Percentiles rank a stretch among this genome's conserved stretches.
Evolutionary conservation across 495 filamentous ascomycete genomes (phyloP).

Genomic region (Barbatosphaeria neglecta): DNA sequence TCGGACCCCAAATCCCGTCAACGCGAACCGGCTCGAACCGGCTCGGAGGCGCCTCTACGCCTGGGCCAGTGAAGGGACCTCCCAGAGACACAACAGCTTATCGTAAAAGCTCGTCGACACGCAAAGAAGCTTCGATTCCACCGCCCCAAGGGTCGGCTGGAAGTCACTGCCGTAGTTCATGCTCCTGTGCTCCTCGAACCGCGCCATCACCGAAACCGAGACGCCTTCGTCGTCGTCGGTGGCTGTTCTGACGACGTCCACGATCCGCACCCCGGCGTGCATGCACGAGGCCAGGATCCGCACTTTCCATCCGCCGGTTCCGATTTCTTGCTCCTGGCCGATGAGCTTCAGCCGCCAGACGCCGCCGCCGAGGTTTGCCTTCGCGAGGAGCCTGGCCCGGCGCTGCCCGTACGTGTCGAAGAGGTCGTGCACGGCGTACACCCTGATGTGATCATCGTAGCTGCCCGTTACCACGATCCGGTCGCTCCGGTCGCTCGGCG

Average conservation of each 20-base stretch:
- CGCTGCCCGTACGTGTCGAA: slow-evolving; percentile 7
- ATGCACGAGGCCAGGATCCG: slow-evolving; percentile 81
- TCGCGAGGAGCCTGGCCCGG: slow-evolving; percentile 39
- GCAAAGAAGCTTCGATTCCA: slow-evolving; percentile 31
- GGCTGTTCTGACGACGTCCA: slow-evolving; percentile 28
- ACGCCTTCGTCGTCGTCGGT: slow-evolving; percentile 43
- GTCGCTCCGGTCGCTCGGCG: slow-evolving; percentile 19
- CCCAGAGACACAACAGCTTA: slow-evolving; percentile 70
- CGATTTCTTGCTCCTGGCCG: slow-evolving; percentile 1
- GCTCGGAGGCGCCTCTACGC: no score
- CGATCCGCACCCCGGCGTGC: slow-evolving; percentile 69
- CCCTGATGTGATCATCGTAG: slow-evolving; percentile 77
- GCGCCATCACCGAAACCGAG: slow-evolving; percentile 52
- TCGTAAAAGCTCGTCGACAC: slow-evolving; percentile 91
- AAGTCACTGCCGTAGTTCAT: slow-evolving; percentile 93
- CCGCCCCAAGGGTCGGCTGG: slow-evolving; percentile 26
- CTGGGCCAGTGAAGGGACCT: slow-evolving; percentile 12
- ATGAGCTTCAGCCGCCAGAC: slow-evolving; percentile 79
- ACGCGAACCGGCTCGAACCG: no score
- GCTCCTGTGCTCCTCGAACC: slow-evolving; percentile 79
- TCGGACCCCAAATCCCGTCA: no score
- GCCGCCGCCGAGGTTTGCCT: slow-evolving; percentile 65
- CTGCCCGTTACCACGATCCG: slow-evolving; percentile 70
- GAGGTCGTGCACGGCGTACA: slow-evolving; percentile 42
- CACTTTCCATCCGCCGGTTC: slow-evolving; percentile 27